These are phyloP conservation scores for Yamadazyma endophytica DNA, from an alignment of 805 yeast genomes.

Conservation along the genomic window DNA sequence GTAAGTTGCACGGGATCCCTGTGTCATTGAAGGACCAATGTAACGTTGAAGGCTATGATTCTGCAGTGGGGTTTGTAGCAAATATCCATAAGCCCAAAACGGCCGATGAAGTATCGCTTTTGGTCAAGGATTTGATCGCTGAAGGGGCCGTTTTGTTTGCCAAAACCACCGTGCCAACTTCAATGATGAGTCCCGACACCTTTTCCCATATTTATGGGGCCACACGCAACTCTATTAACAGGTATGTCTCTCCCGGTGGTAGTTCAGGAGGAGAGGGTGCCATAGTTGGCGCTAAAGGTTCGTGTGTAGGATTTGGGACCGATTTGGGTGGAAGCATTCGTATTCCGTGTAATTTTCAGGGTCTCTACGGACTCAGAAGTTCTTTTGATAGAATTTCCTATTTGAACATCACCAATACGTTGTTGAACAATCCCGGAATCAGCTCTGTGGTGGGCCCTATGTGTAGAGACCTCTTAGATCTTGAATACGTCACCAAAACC, in stretches of 20 bases:
- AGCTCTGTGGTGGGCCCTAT: slow-evolving; percentile 39
- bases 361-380: slow-evolving; percentile 33
- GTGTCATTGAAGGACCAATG: slow-evolving; percentile 40
- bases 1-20: slow-evolving; percentile 29
- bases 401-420: slow-evolving; percentile 1
- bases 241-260: slow-evolving; percentile 44
- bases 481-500: slow-evolving; percentile 34
- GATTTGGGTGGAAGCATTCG: slow-evolving; percentile 55
- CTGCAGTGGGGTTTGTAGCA: slow-evolving; percentile 47
- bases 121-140: slow-evolving; percentile 37
- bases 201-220: slow-evolving; percentile 42
- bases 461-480: slow-evolving; percentile 27
- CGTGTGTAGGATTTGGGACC: slow-evolving; percentile 51
- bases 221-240: slow-evolving; percentile 43
- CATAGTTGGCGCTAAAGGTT: slow-evolving; percentile 39
- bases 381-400: slow-evolving; percentile 1
- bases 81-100: slow-evolving; percentile 32
- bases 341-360: slow-evolving; percentile 42
- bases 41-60: slow-evolving; percentile 43
- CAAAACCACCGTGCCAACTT: slow-evolving; percentile 52
- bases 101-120: slow-evolving; percentile 30
- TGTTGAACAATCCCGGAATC: slow-evolving; percentile 2
- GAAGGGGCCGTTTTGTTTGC: slow-evolving; percentile 53
- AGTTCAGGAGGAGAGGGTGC: slow-evolving; percentile 56
- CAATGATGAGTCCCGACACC: slow-evolving; percentile 50